These are phyloP conservation scores for Scedosporium minutisporum DNA, from an alignment of 2,329 filamentous ascomycete species.

Conservation along the genomic window DNA sequence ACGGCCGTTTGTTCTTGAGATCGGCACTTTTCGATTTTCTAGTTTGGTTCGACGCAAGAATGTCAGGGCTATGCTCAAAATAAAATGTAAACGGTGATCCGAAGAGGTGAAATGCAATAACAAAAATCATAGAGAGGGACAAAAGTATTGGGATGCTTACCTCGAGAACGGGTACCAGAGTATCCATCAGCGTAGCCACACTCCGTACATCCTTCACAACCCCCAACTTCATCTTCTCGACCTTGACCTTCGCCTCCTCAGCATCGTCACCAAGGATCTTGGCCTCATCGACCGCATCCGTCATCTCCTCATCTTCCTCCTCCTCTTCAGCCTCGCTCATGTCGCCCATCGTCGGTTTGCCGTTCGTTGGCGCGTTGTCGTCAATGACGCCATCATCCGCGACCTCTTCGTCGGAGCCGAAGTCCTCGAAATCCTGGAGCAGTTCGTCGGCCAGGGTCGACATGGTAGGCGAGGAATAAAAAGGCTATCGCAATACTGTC, in stretches of 20 bases:
- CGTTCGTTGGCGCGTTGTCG: conserved; percentile 29
- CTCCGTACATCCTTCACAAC: conserved; percentile 68
- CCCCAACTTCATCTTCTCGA: conserved; percentile 73
- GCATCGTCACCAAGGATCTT: conserved; percentile 45
- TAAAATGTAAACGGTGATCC: conserved; percentile 52
- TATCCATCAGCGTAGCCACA: conserved; percentile 73
- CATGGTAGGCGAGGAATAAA: conserved; percentile 44
- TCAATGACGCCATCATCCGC: conserved; percentile 39
- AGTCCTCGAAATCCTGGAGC: conserved; percentile 79
- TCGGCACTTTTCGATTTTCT: conserved; percentile 77
- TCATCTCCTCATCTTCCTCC: conserved; percentile 51
- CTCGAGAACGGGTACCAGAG: conserved; percentile 70
- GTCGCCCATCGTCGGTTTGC: conserved; percentile 44
- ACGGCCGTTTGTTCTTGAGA: conserved; percentile 55
- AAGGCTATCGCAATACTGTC: background rate
- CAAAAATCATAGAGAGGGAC: background rate
- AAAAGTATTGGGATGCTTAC: conserved; percentile 41
- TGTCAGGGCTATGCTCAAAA: conserved; percentile 54
- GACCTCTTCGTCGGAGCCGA: conserved; percentile 46
- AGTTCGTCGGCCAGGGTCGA: conserved; percentile 89
- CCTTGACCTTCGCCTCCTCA: conserved; percentile 64
- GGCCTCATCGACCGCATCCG: conserved; percentile 31
- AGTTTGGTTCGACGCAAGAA: conserved; percentile 31
- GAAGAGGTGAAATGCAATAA: conserved; percentile 1
- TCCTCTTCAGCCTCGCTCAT: conserved; percentile 47